phyloP scores from a whole-genome alignment of 495 filamentous ascomycete genomes.

The Hypoxylon rickii region DNA sequence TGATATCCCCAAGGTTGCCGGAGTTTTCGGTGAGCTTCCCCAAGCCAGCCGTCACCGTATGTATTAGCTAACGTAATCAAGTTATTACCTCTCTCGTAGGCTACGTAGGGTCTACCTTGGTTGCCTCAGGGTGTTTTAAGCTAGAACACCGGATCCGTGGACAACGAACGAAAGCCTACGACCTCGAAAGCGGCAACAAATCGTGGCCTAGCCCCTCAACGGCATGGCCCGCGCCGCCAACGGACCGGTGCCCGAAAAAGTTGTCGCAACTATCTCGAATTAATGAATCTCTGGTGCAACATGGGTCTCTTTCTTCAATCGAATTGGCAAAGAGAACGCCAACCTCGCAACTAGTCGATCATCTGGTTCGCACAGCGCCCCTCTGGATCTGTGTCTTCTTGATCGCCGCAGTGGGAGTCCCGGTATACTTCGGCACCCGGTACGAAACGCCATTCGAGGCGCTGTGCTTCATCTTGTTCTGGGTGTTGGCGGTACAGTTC shows the following conservation, averaged over 20 bases:
- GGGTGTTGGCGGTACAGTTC: slow-evolving; percentile 45
- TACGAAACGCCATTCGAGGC: slow-evolving; percentile 42
- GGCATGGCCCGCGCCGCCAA: slow-evolving; percentile 29
- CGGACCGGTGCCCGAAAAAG: slow-evolving; percentile 1
- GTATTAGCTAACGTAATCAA: slow-evolving; percentile 14
- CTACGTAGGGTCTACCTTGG: slow-evolving; percentile 22
- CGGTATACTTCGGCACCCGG: slow-evolving; percentile 20
- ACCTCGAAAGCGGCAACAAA: slow-evolving; percentile 32
- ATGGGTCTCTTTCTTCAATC: slow-evolving; percentile 5
- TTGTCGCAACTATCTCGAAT: slow-evolving; percentile 24
- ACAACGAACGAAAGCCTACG: slow-evolving; percentile 4
- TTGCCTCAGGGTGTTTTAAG: slow-evolving; percentile 24
- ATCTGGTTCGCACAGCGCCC: slow-evolving; percentile 36
- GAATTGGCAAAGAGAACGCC: not conserved
- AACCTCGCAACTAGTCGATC: slow-evolving; percentile 13
- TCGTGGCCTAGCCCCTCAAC: slow-evolving; percentile 36
- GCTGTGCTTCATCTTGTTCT: slow-evolving; percentile 44
- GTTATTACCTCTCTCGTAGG: slow-evolving; percentile 27
- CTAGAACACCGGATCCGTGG: slow-evolving; percentile 29
- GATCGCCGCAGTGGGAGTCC: slow-evolving; percentile 27
- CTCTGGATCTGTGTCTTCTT: slow-evolving; percentile 29
- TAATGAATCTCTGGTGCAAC: slow-evolving; percentile 16
- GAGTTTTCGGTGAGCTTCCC: slow-evolving; percentile 43
- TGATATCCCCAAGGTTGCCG: slow-evolving; percentile 43
- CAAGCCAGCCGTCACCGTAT: not conserved